Evolutionary conservation across 306 rosid species (phyloP), one percentile per base, ranked within the genome.

Genomic region (Cucumis cinereus): DNA sequence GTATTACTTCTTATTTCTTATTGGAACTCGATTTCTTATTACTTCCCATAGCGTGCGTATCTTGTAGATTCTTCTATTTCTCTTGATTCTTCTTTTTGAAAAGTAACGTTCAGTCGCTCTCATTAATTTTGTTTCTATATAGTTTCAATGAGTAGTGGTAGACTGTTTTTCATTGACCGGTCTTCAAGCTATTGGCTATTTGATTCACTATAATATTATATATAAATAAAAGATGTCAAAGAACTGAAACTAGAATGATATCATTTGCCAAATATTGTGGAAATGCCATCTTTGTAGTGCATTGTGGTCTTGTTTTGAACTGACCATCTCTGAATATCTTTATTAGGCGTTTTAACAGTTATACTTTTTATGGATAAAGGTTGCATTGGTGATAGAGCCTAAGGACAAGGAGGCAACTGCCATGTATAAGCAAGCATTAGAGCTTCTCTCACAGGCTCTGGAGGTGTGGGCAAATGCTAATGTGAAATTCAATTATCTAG

Each of bases 391-490:
- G 74, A 95, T 95, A 71, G 99, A 95, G 85, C 98, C 99, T 8
- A 95, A 95, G 92, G 99, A 95, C 85, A 95, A 93, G 77, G 99
- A 95, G 87, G 93, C 98, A 67, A 89, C 86, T 68, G 83, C 91
- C 55, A 90, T 95, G 95, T 95, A 92, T 81, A 95, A 95, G 83
- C 99, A 92, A 85, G 99, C 99, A 64, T 81, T 95, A 81, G 99
- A 92, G 82, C 85, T 95, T 54, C 98, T 95, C 76, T 90, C 99
- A 71, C 97, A 92, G 79, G 99, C 99, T 45, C 82, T 95, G 87
- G 98, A 95, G 82, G 99, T 95, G 82, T 95, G 99, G 99, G 97
- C 99, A 11, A 90, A 81, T 85, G 98, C 99, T 76, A 95, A 92
- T 77, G 99, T 95, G 52, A 95, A 95, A 75, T 95, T 95, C 79